Base-by-base conservation (phyloP, 208 protist species). In the Acanthamoeba rhysodes region DNA sequence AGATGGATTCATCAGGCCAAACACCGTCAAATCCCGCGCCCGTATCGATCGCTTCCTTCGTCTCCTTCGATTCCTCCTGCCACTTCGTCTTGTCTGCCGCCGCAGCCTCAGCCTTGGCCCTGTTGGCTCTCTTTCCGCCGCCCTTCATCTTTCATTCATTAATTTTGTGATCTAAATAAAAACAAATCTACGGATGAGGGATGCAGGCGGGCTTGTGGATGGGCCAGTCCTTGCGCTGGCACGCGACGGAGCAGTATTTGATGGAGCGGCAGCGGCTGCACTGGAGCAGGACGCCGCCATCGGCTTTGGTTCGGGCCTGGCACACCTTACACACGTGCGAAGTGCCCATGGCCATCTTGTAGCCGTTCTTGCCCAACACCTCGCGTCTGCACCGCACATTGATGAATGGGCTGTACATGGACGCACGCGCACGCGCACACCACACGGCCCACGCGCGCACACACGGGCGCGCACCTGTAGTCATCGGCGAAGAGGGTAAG, bases 401-500 rank as follows among this genome's bases (percentile, higher is more conserved):
- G 55, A 59, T 59, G 55, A 41, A 4, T 20, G 6, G 50, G 10
- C 55, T 22, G 55, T 10, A 20, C 55, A 59, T 59, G 55, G 16
- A 12, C 16, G 10, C 55, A 12, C 50, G 5, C 55, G 8, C 55
- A 4, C 18, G 55, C 5, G 5, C 9, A 14, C 18, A 20, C 55
- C 55, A 59, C 18, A 5, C 5, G 14, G 9, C 14, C 9, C 55
- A 8, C 18, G 4, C 16, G 8, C 55, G 55, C 16, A 59, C 55
- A 20, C 18, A 20, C 2, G 55, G 55, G 16, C 55, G 18, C 4
- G 24, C 18, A 68, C 18, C 62, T 68, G 62, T 68, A 68, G 62
- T 68, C 62, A 22, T 68, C 62, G 62, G 62, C 62, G 62, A n/a
- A 68, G 62, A 68, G 62, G 62, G 62, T 68, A 22, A 68, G 62